Evolutionary conservation across 371 early-diverging fungal genomes (phyloP).

Genomic region (Nematocida ironsii): DNA sequence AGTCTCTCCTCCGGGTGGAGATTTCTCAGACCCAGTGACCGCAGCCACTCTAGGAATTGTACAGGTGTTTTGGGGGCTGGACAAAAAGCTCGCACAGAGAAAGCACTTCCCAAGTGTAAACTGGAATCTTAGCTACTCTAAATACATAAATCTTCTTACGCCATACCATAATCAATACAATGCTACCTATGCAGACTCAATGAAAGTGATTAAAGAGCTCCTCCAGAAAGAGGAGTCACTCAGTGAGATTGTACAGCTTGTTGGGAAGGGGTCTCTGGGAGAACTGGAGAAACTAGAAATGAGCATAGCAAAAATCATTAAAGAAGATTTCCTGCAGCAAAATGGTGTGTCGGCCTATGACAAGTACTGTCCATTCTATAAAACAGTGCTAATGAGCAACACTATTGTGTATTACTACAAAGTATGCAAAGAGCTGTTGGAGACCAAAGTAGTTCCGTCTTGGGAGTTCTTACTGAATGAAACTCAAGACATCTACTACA

Average conservation of each 20-base stretch:
- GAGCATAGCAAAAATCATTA: slow-evolving; percentile 92
- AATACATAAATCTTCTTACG: slow-evolving; percentile 91
- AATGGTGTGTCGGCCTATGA: slow-evolving; percentile 98
- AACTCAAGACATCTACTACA: slow-evolving; percentile 86
- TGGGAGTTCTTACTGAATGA: slow-evolving; percentile 89
- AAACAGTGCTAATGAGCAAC: slow-evolving; percentile 93
- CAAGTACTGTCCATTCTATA: slow-evolving; percentile 97
- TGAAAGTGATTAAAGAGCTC: slow-evolving; percentile 91
- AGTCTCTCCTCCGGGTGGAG: slow-evolving; percentile 97
- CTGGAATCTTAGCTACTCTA: slow-evolving; percentile 96
- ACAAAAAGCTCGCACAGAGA: slow-evolving; percentile 99
- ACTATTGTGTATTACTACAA: slow-evolving; percentile 94
- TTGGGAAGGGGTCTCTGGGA: slow-evolving; percentile 94
- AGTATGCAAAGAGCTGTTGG: slow-evolving; percentile 73
- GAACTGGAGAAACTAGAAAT: slow-evolving; percentile 97
- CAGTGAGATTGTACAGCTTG: slow-evolving; percentile 97
- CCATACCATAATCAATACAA: slow-evolving; percentile 88
- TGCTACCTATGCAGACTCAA: slow-evolving; percentile 81
- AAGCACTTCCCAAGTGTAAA: slow-evolving; percentile 99
- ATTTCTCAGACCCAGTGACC: slow-evolving; percentile 99
- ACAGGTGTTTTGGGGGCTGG: slow-evolving; percentile 99
- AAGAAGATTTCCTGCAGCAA: slow-evolving; percentile 99
- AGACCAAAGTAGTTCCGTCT: slow-evolving; percentile 69
- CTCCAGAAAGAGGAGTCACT: slow-evolving; percentile 96
- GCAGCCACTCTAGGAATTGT: slow-evolving; percentile 96